phyloP scores from a whole-genome alignment of 2,329 filamentous ascomycete species.

The Nothophaeocryptopus gaeumannii region DNA sequence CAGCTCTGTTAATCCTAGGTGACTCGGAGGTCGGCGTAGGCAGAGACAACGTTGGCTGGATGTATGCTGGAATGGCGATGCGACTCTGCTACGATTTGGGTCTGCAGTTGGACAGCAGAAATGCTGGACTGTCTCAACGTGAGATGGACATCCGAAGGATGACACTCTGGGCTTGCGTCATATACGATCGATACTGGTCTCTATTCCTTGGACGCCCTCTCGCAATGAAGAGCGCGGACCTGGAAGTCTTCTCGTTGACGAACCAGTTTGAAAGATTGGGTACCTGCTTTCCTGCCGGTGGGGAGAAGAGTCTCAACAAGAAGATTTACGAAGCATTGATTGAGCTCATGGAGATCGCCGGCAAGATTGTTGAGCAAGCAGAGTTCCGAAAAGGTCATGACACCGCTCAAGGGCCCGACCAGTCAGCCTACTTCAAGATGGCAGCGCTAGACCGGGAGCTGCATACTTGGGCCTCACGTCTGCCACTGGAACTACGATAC shows the following conservation, averaged over 20 bases:
- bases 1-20: conserved; percentile 26
- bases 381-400: conserved; percentile 22
- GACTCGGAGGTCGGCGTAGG: conserved; percentile 27
- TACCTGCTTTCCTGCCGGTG: conserved; percentile 25
- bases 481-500: conserved; percentile 26
- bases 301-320: conserved; percentile 24
- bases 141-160: conserved; percentile 27
- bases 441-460: conserved; percentile 26
- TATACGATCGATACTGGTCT: conserved; percentile 30
- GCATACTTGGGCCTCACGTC: conserved; percentile 23
- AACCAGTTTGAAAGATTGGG: conserved; percentile 27
- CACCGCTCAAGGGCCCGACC: conserved; percentile 18
- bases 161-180: conserved; percentile 29
- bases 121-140: conserved; percentile 23
- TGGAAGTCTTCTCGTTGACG: conserved; percentile 26
- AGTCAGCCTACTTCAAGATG: conserved; percentile 29
- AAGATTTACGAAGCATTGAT: conserved; percentile 29
- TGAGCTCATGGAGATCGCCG: conserved; percentile 29
- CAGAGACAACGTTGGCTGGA: conserved; percentile 29
- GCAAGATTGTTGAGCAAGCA: conserved; percentile 28
- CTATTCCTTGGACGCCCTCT: conserved; percentile 29
- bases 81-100: conserved; percentile 28
- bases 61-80: conserved; percentile 30
- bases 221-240: conserved; percentile 27
- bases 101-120: conserved; percentile 28